Evolutionary conservation across 257 asterid genomes (phyloP), one percentile per base, ranked within the genome.

Genomic region (Nicotiana benthamiana): DNA sequence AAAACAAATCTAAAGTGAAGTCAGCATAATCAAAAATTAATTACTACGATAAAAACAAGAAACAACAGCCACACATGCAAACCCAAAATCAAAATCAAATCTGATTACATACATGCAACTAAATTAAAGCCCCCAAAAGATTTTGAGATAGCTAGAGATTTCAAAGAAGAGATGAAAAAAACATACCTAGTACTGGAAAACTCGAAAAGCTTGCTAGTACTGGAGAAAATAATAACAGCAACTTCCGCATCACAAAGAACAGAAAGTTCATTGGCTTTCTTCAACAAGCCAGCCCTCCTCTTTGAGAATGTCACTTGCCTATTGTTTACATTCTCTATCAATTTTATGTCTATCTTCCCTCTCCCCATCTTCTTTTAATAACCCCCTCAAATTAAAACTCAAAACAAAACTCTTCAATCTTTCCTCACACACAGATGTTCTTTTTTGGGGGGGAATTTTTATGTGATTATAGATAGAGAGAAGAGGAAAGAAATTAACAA

Each of bases 231-330:
- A 60, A 94, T 85, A 20, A 94, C 97, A 8, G 92, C 97, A 36
- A 93, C 93, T 64, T 92, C 90, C 6, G 97, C 92, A 75, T 92
- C 98, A 59, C 98, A 93, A 1, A 94, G 89, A 57, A 94, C 90
- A 4, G 95, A 87, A 22, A 94, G 94, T 84, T 94, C 98, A 70
- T 80, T 28, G 0, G 98, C 98, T 86, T 94, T 94, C 89, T 94
- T 94, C 60, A 92, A 79, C 81, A 94, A 77, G 1, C 98, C 97
- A 18, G 83, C 80, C 4, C 97, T 82, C 79, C 98, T 85, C 88
- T 92, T 94, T 1, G 97, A 91, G 82, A 94, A 94, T 0, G 97
- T 94, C 0, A 92, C 97, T 77, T 94, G 96, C 59, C 98, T 86
- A 86, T 91, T 90, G 72, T 87, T 94, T 9, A 90, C 87, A 86